A percentile compares a stretch with the other conserved stretches of the same genome.
Evolutionary conservation across 1,284 basidiomycete species (phyloP).

Genomic region (Marasmius fiardii): DNA sequence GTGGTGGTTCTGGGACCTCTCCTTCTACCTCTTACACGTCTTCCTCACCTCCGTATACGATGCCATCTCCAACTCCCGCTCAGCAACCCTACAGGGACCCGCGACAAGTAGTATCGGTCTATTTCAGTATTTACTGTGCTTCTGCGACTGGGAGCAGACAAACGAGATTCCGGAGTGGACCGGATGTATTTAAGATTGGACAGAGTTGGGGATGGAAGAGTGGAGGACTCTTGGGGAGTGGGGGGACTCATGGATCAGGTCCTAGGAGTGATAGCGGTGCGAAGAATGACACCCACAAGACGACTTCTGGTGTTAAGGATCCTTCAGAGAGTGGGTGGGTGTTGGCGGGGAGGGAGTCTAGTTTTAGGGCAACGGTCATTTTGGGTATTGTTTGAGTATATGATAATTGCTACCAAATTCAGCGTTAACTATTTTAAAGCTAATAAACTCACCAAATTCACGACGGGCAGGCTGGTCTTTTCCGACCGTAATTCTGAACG

Average conservation of each 20-base stretch:
- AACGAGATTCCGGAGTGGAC: constrained; percentile 82
- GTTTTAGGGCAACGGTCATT: constrained; percentile 72
- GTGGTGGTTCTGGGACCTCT: constrained; percentile 12
- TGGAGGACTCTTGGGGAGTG: constrained; percentile 49
- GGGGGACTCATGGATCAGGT: constrained; percentile 7
- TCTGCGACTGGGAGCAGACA: constrained; percentile 79
- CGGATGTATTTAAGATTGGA: constrained; percentile 79
- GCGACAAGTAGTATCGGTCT: constrained; percentile 64
- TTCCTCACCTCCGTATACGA: constrained; percentile 29
- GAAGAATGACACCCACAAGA: too few species aligned
- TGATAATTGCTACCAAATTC: too few species aligned
- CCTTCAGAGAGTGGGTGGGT: not conserved
- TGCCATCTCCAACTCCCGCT: constrained; percentile 40
- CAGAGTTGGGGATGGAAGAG: constrained; percentile 84
- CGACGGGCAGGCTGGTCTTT: too few species aligned
- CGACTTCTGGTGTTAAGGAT: constrained; percentile 12
- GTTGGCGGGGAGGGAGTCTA: constrained; percentile 41
- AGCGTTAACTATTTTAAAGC: too few species aligned
- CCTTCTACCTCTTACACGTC: constrained; percentile 4
- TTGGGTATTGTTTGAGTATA: constrained; percentile 60
- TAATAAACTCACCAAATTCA: too few species aligned
- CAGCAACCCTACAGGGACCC: constrained; percentile 72
- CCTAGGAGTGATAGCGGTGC: constrained; percentile 5
- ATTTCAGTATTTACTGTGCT: constrained; percentile 83
- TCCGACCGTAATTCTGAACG: too few species aligned